Evolutionary conservation across 352 stramenopile genomes (phyloP).

Genomic region (Pythium dissimile): DNA sequence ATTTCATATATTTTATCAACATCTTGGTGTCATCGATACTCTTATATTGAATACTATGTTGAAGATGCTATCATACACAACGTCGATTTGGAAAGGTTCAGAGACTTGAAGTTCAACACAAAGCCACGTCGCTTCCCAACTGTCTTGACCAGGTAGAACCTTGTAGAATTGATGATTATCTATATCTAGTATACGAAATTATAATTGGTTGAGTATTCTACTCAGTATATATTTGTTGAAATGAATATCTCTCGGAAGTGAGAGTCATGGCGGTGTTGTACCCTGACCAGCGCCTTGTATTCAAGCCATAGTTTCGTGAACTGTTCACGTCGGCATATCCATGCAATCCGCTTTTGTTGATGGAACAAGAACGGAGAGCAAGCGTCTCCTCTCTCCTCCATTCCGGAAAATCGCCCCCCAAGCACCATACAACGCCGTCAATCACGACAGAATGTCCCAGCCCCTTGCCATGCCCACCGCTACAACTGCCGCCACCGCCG

Average conservation of each 20-base stretch:
- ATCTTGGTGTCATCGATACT: too few relatives aligned
- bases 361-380: not conserved
- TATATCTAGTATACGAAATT: too few relatives aligned
- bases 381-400: not conserved
- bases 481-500: not conserved
- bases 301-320: conserved; percentile 9
- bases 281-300: not conserved
- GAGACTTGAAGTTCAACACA: conserved; percentile 15
- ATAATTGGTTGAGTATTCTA: not conserved
- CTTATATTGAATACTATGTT: not conserved
- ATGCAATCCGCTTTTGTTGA: conserved; percentile 9
- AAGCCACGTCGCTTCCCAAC: conserved; percentile 5
- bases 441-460: not conserved
- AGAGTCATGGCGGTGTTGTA: not conserved
- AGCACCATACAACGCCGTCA: too few relatives aligned
- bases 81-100: not conserved
- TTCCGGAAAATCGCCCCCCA: not conserved
- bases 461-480: not conserved
- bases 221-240: not conserved
- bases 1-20: not conserved
- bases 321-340: conserved; percentile 17
- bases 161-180: not conserved
- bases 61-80: not conserved
- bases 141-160: not conserved
- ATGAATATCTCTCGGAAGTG: not conserved